Base-by-base conservation (phyloP, 2,329 filamentous ascomycete genomes). In the Xylariaceae sp. region DNA sequence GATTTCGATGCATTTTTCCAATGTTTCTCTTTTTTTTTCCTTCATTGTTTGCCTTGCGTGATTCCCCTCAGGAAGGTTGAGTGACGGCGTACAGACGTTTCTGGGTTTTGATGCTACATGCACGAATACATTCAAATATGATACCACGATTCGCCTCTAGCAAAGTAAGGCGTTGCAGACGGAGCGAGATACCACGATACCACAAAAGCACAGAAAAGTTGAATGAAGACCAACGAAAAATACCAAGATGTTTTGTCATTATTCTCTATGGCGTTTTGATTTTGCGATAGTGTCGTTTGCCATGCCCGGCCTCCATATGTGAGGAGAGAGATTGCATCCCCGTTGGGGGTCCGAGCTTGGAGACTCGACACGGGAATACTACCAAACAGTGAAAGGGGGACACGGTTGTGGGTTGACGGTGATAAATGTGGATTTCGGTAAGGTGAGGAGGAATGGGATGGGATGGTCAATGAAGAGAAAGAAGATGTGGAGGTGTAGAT, bases 141-240 rank as follows among this genome's bases (percentile, higher is more conserved):
- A 68, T 70, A 69, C 67, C 68, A 69, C 61, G 62, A 67, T 58
- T 60, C 66, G 64, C 63, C 59, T 55, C 45, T 53, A 60, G 63
- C 64, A 62, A 62, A 57, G 60, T 60, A 65, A 61, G 66, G 66
- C 65, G 65, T 67, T 69, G 67, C 64, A 65, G 60, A 67, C 57
- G 65, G 64, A 64, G 60, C 57, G 59, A 65, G 62, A 63, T 59
- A 54, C 62, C 62, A 64, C 63, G 66, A 63, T 62, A 62, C 60
- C 60, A 62, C 54, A 66, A 68, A 68, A 66, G 65, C 63, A 63
- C 60, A 68, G 61, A 65, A 65, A 64, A 63, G 61, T 64, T 54
- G 41, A 59, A 58, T 58, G 56, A 60, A 48, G 50, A 61, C 42
- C 49, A 58, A 61, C 34, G 53, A 62, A 60, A 64, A 66, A 64